These are phyloP conservation scores for Entomortierella chlamydospora DNA, from an alignment of 192 early-diverging fungal species.

Conservation along the genomic window DNA sequence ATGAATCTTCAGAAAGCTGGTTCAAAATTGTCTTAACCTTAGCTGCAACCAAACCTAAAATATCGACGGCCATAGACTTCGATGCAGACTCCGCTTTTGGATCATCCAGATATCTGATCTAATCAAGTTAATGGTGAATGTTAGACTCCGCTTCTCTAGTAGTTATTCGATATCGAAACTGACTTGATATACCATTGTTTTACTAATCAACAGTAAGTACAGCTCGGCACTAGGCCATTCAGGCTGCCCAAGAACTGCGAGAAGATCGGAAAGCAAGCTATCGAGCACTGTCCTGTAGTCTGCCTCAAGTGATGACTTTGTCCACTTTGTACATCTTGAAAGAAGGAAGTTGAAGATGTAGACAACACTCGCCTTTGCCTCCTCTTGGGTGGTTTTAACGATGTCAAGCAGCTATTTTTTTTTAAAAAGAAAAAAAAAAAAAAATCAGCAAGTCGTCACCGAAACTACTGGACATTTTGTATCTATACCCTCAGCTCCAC, in stretches of 20 bases:
- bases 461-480: not conserved
- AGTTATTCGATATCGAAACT: too few relatives aligned
- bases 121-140: not conserved
- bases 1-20: not conserved
- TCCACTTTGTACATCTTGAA: constrained; percentile 54
- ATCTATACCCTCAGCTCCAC: not conserved
- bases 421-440: not conserved
- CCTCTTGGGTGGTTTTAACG: not conserved
- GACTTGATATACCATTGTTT: constrained; percentile 66
- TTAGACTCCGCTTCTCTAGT: not conserved
- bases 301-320: constrained; percentile 65
- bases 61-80: constrained; percentile 71
- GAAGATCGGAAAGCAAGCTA: constrained; percentile 75
- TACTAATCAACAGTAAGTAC: constrained; percentile 72
- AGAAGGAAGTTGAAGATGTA: constrained; percentile 56
- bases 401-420: constrained; percentile 5
- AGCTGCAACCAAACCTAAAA: constrained; percentile 70
- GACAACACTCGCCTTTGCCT: constrained; percentile 15
- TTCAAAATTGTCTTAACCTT: constrained; percentile 60
- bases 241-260: constrained; percentile 79
- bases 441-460: not conserved
- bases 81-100: constrained; percentile 66
- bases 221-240: constrained; percentile 93
- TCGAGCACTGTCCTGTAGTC: constrained; percentile 84
- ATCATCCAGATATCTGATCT: constrained; percentile 72